Evolutionary conservation across 1,284 basidiomycete genomes (phyloP), one percentile per base, ranked within the genome.

Genomic region (Meripilus lineatus): DNA sequence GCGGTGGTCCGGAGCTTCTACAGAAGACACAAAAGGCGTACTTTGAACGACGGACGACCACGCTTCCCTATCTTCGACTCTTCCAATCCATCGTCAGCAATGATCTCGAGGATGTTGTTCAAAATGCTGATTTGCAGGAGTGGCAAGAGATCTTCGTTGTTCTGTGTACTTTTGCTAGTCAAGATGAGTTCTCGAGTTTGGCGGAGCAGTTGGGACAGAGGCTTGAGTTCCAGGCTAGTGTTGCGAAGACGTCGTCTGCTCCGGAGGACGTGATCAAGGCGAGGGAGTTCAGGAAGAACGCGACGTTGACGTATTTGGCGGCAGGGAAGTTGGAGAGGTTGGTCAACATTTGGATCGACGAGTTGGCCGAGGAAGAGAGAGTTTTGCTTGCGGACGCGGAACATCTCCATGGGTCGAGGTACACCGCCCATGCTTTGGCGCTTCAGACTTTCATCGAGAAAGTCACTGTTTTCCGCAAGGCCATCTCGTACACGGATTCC

Each of bases 141-240:
- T 99, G 95, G 96, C 84, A 89, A 52, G 95, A 98, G 65, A 90
- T 95, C 46, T 98, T 99, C 57, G 94, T 97, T 37, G 92, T 99
- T 3, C 66, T 98, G 13, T 98, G 94, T 71, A 98, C 95, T 0
- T 99, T 94, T 65, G 93, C 95, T 1, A 79, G 72, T 50, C 70
- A 78, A 42, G 84, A 91, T 30, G 93, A 97, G 56, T 99, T 98
- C 59, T 70, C 84, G 18, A 75, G 78, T 35, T 74, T 99, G 5
- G 84, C 89, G 2, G 95, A 98, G 63, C 91, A 95, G 61, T 81
- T 99, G 35, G 95, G 96, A 15, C 81, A 88, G 52, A 75, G 95
- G 15, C 75, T 98, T 38, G 94, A 98, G 60, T 89, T 85, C 71
- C 82, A 88, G 61, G 88, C 78, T 62, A 77, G 74, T 24, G 54